Evolutionary conservation across 2,329 filamentous ascomycete genomes (phyloP).

Genomic region (Trichoderma aggressivum): DNA sequence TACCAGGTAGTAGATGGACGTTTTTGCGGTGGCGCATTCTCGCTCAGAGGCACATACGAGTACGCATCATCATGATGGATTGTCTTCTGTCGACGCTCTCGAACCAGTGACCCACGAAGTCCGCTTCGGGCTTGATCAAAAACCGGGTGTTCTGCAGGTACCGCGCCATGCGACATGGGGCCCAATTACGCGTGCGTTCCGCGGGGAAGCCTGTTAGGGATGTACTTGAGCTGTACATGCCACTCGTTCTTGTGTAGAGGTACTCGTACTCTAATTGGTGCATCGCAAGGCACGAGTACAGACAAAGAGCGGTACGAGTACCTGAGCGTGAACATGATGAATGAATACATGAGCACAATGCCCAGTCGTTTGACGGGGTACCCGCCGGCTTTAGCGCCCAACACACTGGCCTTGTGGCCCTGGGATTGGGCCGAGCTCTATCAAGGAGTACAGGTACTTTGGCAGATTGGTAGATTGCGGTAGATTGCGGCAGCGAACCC

Average conservation of each 20-base stretch:
- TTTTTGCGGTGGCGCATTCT: neutral
- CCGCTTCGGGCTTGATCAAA: conserved; percentile 8
- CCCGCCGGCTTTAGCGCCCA: conserved; percentile 9
- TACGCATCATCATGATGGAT: conserved; percentile 5
- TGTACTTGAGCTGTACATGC: conserved; percentile 16
- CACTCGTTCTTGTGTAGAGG: neutral
- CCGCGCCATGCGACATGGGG: conserved; percentile 1
- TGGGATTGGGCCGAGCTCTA: neutral
- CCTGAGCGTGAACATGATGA: neutral
- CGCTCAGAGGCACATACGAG: neutral
- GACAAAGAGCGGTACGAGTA: neutral
- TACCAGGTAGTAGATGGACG: neutral
- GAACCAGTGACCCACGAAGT: neutral
- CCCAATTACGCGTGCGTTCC: conserved; percentile 13
- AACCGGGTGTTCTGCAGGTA: conserved; percentile 16
- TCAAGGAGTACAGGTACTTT: neutral
- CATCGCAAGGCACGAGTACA: neutral
- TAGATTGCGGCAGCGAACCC: conserved; percentile 4
- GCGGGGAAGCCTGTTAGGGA: conserved; percentile 18
- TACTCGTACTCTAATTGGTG: too few species aligned
- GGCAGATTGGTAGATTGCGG: neutral
- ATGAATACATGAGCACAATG: neutral
- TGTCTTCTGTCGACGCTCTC: conserved; percentile 3
- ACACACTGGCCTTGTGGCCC: neutral
- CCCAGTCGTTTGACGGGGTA: neutral